Evolutionary conservation across 2,329 filamentous ascomycete species (phyloP), one percentile per base, ranked within the genome.

Genomic region (Colletotrichum musicola): DNA sequence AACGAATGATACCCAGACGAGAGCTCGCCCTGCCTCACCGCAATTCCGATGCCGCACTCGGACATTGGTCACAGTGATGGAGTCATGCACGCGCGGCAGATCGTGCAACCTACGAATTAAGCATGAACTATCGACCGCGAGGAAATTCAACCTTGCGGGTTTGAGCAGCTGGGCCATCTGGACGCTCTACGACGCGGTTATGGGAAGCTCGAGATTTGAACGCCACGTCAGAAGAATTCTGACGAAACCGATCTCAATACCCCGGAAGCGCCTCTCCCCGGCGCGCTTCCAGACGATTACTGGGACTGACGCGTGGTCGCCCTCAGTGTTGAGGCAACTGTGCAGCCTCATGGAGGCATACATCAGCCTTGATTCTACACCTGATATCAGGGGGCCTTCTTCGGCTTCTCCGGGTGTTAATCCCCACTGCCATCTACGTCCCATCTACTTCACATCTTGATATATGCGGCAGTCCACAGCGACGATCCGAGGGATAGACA

Each of bases 1-100:
- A 16, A 22, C 14, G 53, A 55, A 64, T 55, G 65, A 68, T 68
- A 68, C 65, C 65, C 65, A 40, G 53, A 62, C 49, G 30, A 68
- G 64, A 61, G 47, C 42, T 54, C 64, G 38, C 40, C 35, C 40
- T 59, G 61, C 46, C 54, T 68, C 35, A 27, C 30, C 9, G 44
- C 22, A 4, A 9, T 18, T 25, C n/a, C 30, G 13, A 40, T 30
- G 22, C 40, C 55, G 16, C 22, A 16, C n/a, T 25, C 25, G 40
- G 14, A 47, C 40, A 18, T 42, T 14, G 12, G 40, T 14, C 6
- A n/a, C 55, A 46, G 55, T 20, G 14, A 30, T 47, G 55, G 25
- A 40, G 55, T 40, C 27, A 25, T 20, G 30, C 18, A 46, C 12
- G 14, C 6, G 1, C 30, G 0, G 40, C 13, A n/a, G 13, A 7